Evolutionary conservation across 2,329 filamentous ascomycete species (phyloP), one percentile per base, ranked within the genome.

Genomic region (Talaromyces atroroseus): DNA sequence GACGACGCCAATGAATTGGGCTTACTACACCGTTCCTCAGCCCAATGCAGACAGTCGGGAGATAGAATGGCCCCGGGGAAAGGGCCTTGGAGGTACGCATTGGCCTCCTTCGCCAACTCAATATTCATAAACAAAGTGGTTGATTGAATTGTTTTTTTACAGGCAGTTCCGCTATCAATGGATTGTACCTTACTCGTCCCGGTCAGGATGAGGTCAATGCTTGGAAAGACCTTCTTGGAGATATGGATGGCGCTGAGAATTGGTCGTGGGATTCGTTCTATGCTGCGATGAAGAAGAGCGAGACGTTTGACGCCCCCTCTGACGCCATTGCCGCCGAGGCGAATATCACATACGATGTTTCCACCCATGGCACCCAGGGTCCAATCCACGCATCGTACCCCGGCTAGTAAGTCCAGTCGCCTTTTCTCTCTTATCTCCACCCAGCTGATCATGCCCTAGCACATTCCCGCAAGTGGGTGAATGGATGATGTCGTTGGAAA

Each of bases 101-200:
- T 54, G 14, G n/a, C n/a, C n/a, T n/a, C 8, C 23, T 23, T 20
- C 18, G 20, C 2, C 44, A 5, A 29, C 11, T 10, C 12, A 20
- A 18, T n/a, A n/a, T n/a, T n/a, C n/a, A n/a, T 16, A 42, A 42
- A 20, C 38, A 42, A 16, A 2, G n/a, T 20, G 7, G 4, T 12
- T 44, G 18, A 44, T n/a, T 21, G 3, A 5, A 3, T 8, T 18
- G 20, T 12, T 20, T 20, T 12, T 20, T 20, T 3, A 47, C 52
- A 70, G 68, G 68, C 23, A 68, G 66, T 57, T 71, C 69, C 7
- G 69, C 69, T 24, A 71, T 71, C 58, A 71, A 71, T 49, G 69
- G 69, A 2, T 21, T 71, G 36, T 71, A 71, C 49, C 56, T 71
- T 62, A 71, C 69, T 23, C 67, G 68, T 4, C 69, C 69, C 0